Base-by-base conservation (phyloP, 2,329 filamentous ascomycete species). In the Hymenoscyphus scutula region DNA sequence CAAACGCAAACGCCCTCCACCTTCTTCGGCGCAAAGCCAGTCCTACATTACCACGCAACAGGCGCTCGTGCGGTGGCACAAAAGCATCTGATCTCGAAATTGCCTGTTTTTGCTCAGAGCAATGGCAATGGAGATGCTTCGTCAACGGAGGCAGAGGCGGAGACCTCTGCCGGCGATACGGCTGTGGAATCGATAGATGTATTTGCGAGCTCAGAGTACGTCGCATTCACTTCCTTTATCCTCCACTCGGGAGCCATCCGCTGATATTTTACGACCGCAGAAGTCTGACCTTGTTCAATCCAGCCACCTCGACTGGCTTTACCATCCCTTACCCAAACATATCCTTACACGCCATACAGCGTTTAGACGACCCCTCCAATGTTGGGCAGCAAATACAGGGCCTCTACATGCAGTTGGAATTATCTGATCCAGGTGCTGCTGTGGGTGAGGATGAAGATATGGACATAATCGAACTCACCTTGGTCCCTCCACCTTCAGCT, bases 261-360 rank as follows among this genome's bases (percentile, higher is more conserved):
- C 58, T 59, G 59, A 61, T 37, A 73, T 37, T 48, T 55, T 63
- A 34, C 54, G 10, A 19, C 71, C 34, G 10, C 56, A 83, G 83
- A 69, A 77, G 81, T 68, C 80, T 93, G 61, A 85, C 80, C 15
- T 75, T 93, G 64, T 92, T 86, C 78, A 88, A 87, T 67, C 75
- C 78, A 13, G 74, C 81, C 3, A 81, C 80, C 13, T 78, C 80
- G 38, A 81, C 77, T 19, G 90, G 90, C 65, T 76, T 91, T 53
- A 81, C 85, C 48, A 89, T 93, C 67, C 85, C 89, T 0, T 94
- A 92, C 75, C 89, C 87, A 2, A 79, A 84, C 64, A 90, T 94
- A 73, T 87, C 87, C 25, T 86, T 93, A 17, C 90, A 92, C 73
- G 90, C 89, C 0, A 84, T 89, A 69, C 88, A 91, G 75, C 84